Conservation (phyloP, 305 asterid genomes). For the Fraxinus sp. region DNA sequence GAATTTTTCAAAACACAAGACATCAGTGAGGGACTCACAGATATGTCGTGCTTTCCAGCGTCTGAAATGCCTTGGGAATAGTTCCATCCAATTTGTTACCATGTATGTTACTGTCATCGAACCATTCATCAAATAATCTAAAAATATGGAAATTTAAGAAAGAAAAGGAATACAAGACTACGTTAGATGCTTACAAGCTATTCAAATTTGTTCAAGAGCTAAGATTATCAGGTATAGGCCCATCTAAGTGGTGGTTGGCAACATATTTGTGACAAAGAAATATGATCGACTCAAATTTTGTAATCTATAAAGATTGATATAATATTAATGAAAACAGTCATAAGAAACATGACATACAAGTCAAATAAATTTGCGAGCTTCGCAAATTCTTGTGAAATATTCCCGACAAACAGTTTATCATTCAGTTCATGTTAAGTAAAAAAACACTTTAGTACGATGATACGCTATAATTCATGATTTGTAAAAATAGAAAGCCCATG, state of each 20-base stretch:
- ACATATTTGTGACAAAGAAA: constrained; percentile 57
- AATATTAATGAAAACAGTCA: neutral
- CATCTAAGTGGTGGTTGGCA: constrained; percentile 78
- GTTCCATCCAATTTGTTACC: constrained; percentile 82
- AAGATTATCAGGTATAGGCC: constrained; percentile 80
- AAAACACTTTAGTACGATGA: neutral
- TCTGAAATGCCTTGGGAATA: constrained; percentile 75
- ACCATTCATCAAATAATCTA: neutral
- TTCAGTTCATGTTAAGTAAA: constrained; percentile 55
- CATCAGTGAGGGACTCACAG: constrained; percentile 51
- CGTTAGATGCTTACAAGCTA: constrained; percentile 70
- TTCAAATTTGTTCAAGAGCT: constrained; percentile 92
- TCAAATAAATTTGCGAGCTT: constrained; percentile 84
- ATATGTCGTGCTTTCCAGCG: constrained; percentile 89
- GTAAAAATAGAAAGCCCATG: neutral
- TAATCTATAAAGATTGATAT: neutral
- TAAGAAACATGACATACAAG: constrained; percentile 41
- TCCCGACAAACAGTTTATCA: constrained; percentile 72
- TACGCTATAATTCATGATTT: neutral
- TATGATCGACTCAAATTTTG: neutral
- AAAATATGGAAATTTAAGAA: neutral
- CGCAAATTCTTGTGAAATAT: constrained; percentile 81
- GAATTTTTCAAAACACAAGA: neutral
- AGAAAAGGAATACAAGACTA: neutral
- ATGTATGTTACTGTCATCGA: constrained; percentile 59